Evolutionary conservation across 2,329 filamentous ascomycete species (phyloP), one percentile per base, ranked within the genome.

Genomic region (Ramularia collo-cygni): DNA sequence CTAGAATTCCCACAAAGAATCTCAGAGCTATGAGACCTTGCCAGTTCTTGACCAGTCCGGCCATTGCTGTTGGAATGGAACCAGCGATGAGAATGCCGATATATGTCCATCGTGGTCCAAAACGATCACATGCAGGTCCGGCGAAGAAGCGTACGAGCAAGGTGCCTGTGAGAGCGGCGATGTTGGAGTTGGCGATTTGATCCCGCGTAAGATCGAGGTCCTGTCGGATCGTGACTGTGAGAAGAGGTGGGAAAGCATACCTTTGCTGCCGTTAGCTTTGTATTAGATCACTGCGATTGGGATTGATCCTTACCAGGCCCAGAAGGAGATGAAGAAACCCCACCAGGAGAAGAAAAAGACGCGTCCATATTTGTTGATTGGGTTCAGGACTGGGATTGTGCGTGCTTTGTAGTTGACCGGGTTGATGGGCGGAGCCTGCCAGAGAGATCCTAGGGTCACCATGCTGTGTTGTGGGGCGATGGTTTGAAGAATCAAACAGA

Each of bases 301-400:
- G 14, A 33, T 14, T 14, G 14, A n/a, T 14, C 56, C 66, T 56
- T 60, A 72, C 75, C 76, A 94, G 9, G 85, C 87, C 74, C 85
- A 85, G 64, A 94, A 94, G 7, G 84, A 82, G 39, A 89, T 76
- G 75, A 92, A 81, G 64, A 90, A 92, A 3, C 85, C 84, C 31
- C 87, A 73, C 79, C 85, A 92, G 1, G 83, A 83, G 66, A 94
- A 93, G 69, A 89, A 86, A 64, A 93, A 94, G 0, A 92, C 86
- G 6, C 86, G 75, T 24, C 86, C 87, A 69, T 94, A 87, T 52
- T 79, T 68, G 60, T 92, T 74, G 52, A 89, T 59, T 0, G 82
- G 76, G 60, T 94, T 94, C 46, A 95, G 67, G 14, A 86, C 61
- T 0, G 88, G 88, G 34, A 95, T 77, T 0, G 83, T 84, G 45